phyloP scores from a whole-genome alignment of 306 rosid species.

The Begonia loranthoides region DNA sequence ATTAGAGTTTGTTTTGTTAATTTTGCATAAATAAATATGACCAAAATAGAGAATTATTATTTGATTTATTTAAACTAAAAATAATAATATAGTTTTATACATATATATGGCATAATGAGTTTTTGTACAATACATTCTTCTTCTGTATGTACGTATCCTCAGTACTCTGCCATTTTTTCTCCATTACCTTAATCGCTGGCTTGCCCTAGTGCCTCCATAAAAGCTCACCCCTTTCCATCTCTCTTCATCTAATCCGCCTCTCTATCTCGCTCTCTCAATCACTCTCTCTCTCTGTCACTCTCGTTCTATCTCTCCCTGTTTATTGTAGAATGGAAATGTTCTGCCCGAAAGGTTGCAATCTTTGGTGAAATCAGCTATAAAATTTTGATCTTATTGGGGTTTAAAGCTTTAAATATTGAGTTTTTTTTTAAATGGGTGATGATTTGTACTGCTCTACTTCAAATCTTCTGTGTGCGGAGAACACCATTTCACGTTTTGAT shows the following conservation, averaged over 20 bases:
- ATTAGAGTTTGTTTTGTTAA: too few relatives aligned
- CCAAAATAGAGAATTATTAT: too few relatives aligned
- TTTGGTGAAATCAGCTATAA: neutral
- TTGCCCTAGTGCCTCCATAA: neutral
- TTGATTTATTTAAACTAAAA: too few relatives aligned
- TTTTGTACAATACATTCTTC: neutral
- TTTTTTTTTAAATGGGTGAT: slow-evolving; percentile 34
- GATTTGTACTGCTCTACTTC: slow-evolving; percentile 14
- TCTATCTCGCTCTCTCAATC: neutral
- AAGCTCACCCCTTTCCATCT: neutral
- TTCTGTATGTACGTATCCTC: neutral
- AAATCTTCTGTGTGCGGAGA: slow-evolving; percentile 16
- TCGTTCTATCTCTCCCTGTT: neutral
- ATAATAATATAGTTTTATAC: too few relatives aligned
- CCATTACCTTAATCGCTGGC: neutral
- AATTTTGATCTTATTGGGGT: slow-evolving; percentile 21
- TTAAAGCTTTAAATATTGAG: slow-evolving; percentile 9
- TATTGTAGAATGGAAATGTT: neutral
- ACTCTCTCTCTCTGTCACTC: neutral
- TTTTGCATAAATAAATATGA: too few relatives aligned
- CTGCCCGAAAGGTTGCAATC: neutral
- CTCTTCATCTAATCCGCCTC: slow-evolving; percentile 1
- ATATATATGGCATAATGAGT: too few relatives aligned
- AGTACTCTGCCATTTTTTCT: neutral
- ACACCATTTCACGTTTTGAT: slow-evolving; percentile 24